Conservation (phyloP, 192 early-diverging fungal species). For the Backusella psychrophila region DNA sequence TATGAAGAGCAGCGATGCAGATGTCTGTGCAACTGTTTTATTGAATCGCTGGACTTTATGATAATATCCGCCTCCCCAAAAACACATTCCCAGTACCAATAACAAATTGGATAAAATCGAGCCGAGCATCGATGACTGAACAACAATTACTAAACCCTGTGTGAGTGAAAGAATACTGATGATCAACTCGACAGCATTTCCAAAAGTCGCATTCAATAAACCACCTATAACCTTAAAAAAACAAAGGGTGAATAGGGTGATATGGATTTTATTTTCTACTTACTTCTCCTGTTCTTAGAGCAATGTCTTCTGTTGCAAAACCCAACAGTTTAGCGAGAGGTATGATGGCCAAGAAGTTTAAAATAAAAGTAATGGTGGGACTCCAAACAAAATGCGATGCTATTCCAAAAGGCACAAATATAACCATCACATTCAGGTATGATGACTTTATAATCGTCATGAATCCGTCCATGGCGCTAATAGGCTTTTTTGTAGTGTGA, state of each 20-base stretch:
- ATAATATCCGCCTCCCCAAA: constrained; percentile 81
- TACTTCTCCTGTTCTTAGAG: constrained; percentile 63
- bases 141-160: constrained; percentile 75
- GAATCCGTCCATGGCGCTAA: neutral
- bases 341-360: constrained; percentile 89
- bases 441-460: constrained; percentile 33
- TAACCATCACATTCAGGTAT: constrained; percentile 59
- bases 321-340: constrained; percentile 88
- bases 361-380: constrained; percentile 63
- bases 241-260: neutral
- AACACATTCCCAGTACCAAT: constrained; percentile 84
- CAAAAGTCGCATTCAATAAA: constrained; percentile 72
- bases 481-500: neutral
- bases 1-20: constrained; percentile 65
- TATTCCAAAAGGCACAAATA: constrained; percentile 83
- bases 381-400: constrained; percentile 66
- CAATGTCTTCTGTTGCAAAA: constrained; percentile 84
- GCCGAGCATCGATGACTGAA: constrained; percentile 87
- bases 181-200: constrained; percentile 77
- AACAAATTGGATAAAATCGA: constrained; percentile 89
- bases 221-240: constrained; percentile 68
- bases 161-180: constrained; percentile 80
- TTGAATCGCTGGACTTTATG: constrained; percentile 72
- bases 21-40: constrained; percentile 64
- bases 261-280: neutral